Evolutionary conservation across 129 eudicot genomes (phyloP).

Genomic region (Pseudognaphalium luteoalbum): DNA sequence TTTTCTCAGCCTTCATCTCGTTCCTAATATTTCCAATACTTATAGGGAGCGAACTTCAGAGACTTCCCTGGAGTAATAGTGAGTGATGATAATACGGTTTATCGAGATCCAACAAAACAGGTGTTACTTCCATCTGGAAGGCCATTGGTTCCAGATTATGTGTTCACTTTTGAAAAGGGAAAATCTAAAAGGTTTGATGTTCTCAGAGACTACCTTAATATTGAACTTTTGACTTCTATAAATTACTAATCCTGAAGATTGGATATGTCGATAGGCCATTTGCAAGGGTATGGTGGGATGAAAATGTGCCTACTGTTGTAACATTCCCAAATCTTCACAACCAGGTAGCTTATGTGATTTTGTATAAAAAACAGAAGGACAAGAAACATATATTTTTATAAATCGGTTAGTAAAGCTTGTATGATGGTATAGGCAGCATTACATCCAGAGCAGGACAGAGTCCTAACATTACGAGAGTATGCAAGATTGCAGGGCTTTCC

Average conservation of each 20-base stretch:
- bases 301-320: slow-evolving; percentile 73
- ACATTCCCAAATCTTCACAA: slow-evolving; percentile 57
- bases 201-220: slow-evolving; percentile 11
- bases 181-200: slow-evolving; percentile 61
- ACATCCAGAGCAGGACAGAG: slow-evolving; percentile 95
- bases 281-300: slow-evolving; percentile 97
- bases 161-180: slow-evolving; percentile 70
- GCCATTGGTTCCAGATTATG: slow-evolving; percentile 71
- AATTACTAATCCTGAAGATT: slow-evolving; percentile 1
- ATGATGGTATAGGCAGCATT: slow-evolving; percentile 47
- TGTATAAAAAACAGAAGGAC: slow-evolving; percentile 8
- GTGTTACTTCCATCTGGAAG: slow-evolving; percentile 71
- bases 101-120: slow-evolving; percentile 49
- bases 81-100: slow-evolving; percentile 54
- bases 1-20: slow-evolving; percentile 8
- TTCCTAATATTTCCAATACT: slow-evolving; percentile 14
- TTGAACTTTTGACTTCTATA: neutral
- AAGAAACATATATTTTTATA: neutral
- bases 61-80: slow-evolving; percentile 80
- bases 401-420: neutral
- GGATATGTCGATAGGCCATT: slow-evolving; percentile 60
- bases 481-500: slow-evolving; percentile 96
- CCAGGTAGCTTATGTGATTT: slow-evolving; percentile 44
- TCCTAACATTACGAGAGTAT: slow-evolving; percentile 79
- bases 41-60: slow-evolving; percentile 88